Conservation (phyloP, 805 yeast genomes). For the Candida qinlingensis region DNA sequence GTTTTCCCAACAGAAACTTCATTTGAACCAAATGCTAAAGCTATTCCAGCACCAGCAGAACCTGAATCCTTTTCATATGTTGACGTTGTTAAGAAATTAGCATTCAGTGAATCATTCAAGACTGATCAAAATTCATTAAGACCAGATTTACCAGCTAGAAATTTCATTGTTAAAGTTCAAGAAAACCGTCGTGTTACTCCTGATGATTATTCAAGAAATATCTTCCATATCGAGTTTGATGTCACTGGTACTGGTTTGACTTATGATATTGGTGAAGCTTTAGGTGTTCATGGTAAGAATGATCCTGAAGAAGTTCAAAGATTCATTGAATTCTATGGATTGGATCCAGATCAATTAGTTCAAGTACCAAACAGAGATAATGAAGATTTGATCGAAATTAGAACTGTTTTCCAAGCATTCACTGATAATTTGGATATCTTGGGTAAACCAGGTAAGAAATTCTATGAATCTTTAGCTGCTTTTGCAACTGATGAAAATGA, state of each 20-base stretch:
- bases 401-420: slow-evolving; percentile 79
- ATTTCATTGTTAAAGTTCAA: slow-evolving; percentile 83
- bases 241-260: slow-evolving; percentile 84
- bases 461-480: slow-evolving; percentile 76
- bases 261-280: slow-evolving; percentile 93
- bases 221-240: slow-evolving; percentile 95
- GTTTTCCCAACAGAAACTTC: slow-evolving; percentile 59
- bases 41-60: slow-evolving; percentile 31
- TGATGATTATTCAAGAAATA: slow-evolving; percentile 81
- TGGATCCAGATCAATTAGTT: slow-evolving; percentile 63
- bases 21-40: slow-evolving; percentile 57
- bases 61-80: slow-evolving; percentile 37
- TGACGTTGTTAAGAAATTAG: slow-evolving; percentile 62
- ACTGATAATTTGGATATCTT: slow-evolving; percentile 79
- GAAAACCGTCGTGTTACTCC: slow-evolving; percentile 93
- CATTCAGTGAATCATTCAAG: slow-evolving; percentile 77
- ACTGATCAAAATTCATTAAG: slow-evolving; percentile 51
- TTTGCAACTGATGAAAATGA: slow-evolving; percentile 69
- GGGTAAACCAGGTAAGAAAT: slow-evolving; percentile 94
- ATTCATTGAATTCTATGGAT: slow-evolving; percentile 67
- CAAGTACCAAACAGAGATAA: slow-evolving; percentile 68
- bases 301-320: slow-evolving; percentile 54
- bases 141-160: slow-evolving; percentile 85
- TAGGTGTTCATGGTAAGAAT: slow-evolving; percentile 92
- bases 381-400: slow-evolving; percentile 50